Evolutionary conservation across 768 basidiomycete species (phyloP).

Genomic region (Hydnum rufescens): DNA sequence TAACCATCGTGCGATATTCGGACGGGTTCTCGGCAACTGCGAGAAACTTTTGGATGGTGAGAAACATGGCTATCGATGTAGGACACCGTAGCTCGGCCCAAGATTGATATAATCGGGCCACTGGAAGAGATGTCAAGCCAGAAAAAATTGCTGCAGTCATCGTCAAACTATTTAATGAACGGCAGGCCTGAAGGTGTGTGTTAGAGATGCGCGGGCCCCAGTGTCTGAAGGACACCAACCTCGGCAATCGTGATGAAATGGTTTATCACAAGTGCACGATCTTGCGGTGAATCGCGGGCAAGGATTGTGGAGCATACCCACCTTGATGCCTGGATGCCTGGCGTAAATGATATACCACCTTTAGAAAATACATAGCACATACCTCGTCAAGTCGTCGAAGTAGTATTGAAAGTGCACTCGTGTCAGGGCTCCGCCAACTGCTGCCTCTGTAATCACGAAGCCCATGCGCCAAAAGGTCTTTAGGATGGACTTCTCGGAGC

Average conservation of each 20-base stretch:
- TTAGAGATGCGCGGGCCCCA: not conserved
- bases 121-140: constrained; percentile 85
- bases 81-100: no score
- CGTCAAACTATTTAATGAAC: constrained; percentile 78
- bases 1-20: constrained; percentile 71
- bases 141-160: constrained; percentile 94
- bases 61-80: no score
- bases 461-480: constrained; percentile 80
- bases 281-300: constrained; percentile 54
- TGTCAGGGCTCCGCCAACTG: no score
- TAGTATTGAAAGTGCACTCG: no score
- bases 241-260: constrained; percentile 84
- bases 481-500: constrained; percentile 72
- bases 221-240: constrained; percentile 16
- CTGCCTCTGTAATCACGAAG: no score
- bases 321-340: constrained; percentile 47
- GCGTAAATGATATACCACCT: not conserved
- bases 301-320: constrained; percentile 85
- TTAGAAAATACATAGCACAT: constrained; percentile 11
- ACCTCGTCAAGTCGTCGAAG: no score
- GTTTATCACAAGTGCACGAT: constrained; percentile 64
- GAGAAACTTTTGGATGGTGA: no score
- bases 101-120: constrained; percentile 78
- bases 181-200: constrained; percentile 48
- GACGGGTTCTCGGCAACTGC: constrained; percentile 77